Percentiles rank a stretch among this genome's conserved stretches.
These are phyloP conservation scores for Boechera retrofracta DNA, from an alignment of 345 rosid species.

Conservation along the genomic window DNA sequence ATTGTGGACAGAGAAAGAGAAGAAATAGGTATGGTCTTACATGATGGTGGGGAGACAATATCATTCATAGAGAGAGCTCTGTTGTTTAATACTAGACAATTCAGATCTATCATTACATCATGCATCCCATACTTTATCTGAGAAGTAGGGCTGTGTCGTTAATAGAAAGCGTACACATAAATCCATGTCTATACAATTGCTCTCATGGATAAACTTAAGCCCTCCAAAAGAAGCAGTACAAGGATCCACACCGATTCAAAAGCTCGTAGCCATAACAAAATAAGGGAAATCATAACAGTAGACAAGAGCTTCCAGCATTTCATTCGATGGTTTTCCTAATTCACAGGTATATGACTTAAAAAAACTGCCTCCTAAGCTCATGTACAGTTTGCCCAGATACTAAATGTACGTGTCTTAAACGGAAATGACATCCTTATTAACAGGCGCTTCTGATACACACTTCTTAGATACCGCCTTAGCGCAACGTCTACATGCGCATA, in stretches of 20 bases:
- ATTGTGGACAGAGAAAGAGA: constrained; percentile 1
- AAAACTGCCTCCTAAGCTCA: constrained; percentile 29
- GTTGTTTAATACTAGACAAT: constrained; percentile 37
- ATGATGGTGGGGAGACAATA: constrained; percentile 20
- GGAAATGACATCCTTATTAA: constrained; percentile 13
- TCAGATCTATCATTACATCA: constrained; percentile 28
- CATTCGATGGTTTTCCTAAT: constrained; percentile 10
- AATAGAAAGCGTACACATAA: constrained; percentile 31
- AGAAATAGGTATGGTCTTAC: constrained; percentile 36
- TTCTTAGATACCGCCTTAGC: constrained; percentile 13
- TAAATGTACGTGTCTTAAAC: constrained; percentile 29
- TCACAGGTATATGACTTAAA: constrained; percentile 26
- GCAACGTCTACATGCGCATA: constrained; percentile 10
- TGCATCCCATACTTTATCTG: constrained; percentile 33
- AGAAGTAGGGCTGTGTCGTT: constrained; percentile 28
- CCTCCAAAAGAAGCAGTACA: constrained; percentile 24
- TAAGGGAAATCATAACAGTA: constrained; percentile 18
- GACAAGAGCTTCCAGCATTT: constrained; percentile 30
- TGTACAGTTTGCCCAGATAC: constrained; percentile 18
- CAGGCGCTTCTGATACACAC: constrained; percentile 28
- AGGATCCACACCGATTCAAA: constrained; percentile 23
- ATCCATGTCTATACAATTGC: constrained; percentile 33
- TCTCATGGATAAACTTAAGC: constrained; percentile 6
- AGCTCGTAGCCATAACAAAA: constrained; percentile 27
- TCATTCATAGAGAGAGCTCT: constrained; percentile 20